phyloP scores from a whole-genome alignment of 345 rosid species.

The Noccaea caerulescens region DNA sequence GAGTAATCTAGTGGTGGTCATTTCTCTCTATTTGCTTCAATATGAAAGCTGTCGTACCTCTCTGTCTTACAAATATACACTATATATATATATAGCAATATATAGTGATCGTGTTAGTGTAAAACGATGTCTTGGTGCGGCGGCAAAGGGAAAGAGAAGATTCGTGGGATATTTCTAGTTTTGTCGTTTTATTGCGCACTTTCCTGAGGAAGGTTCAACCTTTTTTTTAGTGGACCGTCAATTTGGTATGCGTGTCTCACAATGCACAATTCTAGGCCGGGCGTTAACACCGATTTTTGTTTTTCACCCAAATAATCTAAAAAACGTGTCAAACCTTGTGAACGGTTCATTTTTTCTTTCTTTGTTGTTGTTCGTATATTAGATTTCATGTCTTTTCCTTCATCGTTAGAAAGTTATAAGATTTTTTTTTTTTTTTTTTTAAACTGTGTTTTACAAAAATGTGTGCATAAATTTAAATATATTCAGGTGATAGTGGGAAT shows the following conservation, averaged over 20 bases:
- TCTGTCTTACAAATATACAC: neutral
- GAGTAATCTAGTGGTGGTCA: conserved; percentile 29
- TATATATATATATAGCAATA: neutral
- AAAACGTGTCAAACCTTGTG: conserved; percentile 1
- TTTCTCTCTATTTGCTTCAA: conserved; percentile 12
- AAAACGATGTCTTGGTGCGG: neutral
- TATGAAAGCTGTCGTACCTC: conserved; percentile 1
- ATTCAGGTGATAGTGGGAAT: too few species aligned
- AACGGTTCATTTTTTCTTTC: neutral
- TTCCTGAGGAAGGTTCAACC: conserved; percentile 16
- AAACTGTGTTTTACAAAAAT: too few species aligned
- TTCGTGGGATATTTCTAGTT: conserved; percentile 31
- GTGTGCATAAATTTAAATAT: neutral
- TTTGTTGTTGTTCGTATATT: neutral
- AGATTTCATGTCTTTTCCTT: too few species aligned
- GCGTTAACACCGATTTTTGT: conserved; percentile 1
- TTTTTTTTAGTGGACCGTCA: conserved; percentile 8
- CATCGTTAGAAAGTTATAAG: too few species aligned
- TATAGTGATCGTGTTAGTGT: neutral
- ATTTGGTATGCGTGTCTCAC: conserved; percentile 15
- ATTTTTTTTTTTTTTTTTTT: too few species aligned
- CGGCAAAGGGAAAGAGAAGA: conserved; percentile 27
- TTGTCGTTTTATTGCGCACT: conserved; percentile 6
- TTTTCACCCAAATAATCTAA: neutral
- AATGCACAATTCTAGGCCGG: conserved; percentile 17